phyloP scores from a whole-genome alignment of 257 asterid species.

The Solanum virginianum region DNA sequence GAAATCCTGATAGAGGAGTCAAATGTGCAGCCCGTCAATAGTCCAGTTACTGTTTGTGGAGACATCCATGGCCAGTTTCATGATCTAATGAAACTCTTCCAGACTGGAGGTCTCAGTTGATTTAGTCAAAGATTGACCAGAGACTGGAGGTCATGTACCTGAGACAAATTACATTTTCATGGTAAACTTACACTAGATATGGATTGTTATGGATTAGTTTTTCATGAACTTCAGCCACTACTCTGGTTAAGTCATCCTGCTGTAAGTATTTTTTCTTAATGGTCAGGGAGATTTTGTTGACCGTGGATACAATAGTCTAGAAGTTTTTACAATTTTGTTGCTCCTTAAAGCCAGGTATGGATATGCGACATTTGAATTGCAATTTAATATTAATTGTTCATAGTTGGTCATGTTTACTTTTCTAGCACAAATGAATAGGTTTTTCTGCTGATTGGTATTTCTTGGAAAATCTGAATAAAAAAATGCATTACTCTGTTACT shows the following conservation, averaged over 20 bases:
- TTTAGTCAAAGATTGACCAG: no score
- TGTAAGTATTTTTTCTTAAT: neutral
- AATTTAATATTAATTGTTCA: neutral
- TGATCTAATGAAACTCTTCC: constrained; percentile 95
- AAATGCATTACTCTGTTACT: neutral
- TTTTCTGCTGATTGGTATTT: neutral
- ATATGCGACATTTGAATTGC: neutral
- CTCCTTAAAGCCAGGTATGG: constrained; percentile 94
- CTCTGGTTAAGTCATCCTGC: neutral
- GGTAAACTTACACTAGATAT: constrained; percentile 27
- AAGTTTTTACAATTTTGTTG: constrained; percentile 90
- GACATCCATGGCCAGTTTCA: constrained; percentile 98
- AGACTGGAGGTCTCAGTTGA: constrained; percentile 99
- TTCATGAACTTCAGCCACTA: neutral
- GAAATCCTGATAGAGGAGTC: constrained; percentile 98
- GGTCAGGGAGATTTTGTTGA: constrained; percentile 97
- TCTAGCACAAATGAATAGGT: neutral
- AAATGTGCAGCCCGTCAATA: constrained; percentile 97
- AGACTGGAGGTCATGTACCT: constrained; percentile 99
- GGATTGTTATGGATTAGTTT: neutral
- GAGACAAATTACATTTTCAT: constrained; percentile 94
- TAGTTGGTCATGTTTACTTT: neutral
- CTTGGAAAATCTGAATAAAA: neutral
- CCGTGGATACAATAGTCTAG: constrained; percentile 97
- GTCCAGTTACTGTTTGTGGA: constrained; percentile 99